phyloP scores from a whole-genome alignment of 192 early-diverging fungal genomes.

The Backusella tuberculispora region DNA sequence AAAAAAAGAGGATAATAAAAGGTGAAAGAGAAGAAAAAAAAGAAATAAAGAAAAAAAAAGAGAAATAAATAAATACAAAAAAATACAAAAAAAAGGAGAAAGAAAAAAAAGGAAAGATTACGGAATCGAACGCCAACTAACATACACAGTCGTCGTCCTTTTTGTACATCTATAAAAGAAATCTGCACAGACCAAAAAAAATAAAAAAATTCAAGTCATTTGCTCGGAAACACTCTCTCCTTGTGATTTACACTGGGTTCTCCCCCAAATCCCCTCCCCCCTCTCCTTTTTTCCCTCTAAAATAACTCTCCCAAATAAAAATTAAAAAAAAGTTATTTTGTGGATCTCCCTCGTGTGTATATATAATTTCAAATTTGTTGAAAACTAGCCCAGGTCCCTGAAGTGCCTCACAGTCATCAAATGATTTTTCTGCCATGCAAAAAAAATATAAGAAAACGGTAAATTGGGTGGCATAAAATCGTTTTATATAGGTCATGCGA shows the following conservation, averaged over 20 bases:
- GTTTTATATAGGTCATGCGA: neutral
- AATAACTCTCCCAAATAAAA: neutral
- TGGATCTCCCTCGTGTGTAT: neutral
- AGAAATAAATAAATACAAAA: neutral
- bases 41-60: neutral
- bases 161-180: conserved; percentile 21
- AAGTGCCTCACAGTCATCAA: conserved; percentile 9
- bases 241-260: conserved; percentile 8
- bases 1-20: neutral
- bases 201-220: conserved; percentile 10
- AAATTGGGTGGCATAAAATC: conserved; percentile 7
- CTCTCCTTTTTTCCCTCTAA: conserved; percentile 18
- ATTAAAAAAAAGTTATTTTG: neutral
- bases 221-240: conserved; percentile 12
- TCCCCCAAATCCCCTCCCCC: neutral
- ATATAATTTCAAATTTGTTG: neutral
- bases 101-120: neutral
- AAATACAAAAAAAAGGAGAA: neutral
- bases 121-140: neutral
- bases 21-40: conserved; percentile 2
- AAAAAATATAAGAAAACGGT: neutral
- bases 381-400: conserved; percentile 1
- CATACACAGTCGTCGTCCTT: neutral
- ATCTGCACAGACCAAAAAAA: conserved; percentile 20
- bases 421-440: conserved; percentile 8